Evolutionary conservation across 2,329 filamentous ascomycete species (phyloP).

Genomic region (Penicillium digitatum): DNA sequence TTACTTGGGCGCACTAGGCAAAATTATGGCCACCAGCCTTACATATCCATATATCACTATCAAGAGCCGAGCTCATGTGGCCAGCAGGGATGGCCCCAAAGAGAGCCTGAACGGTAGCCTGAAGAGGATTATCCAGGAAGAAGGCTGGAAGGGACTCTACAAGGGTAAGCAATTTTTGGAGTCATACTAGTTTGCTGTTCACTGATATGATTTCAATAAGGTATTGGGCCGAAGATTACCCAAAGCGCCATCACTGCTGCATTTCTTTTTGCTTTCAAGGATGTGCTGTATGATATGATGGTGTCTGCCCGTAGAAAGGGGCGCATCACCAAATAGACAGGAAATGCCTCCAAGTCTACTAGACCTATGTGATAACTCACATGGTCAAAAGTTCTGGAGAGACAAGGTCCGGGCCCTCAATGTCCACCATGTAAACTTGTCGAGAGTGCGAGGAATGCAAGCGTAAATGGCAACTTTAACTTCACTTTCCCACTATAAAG

Average conservation of each 20-base stretch:
- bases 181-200: not conserved
- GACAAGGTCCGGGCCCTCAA: not conserved
- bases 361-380: not conserved
- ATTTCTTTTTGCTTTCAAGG: slow-evolving; percentile 96
- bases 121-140: slow-evolving; percentile 74
- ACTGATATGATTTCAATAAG: slow-evolving; percentile 46
- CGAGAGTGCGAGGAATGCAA: not conserved
- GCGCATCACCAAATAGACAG: slow-evolving; percentile 30
- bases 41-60: slow-evolving; percentile 99
- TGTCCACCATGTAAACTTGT: not conserved
- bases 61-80: slow-evolving; percentile 96
- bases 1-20: slow-evolving; percentile 84
- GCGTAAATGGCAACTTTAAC: not conserved
- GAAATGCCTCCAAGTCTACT: not conserved
- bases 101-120: slow-evolving; percentile 77
- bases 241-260: slow-evolving; percentile 96
- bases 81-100: slow-evolving; percentile 68
- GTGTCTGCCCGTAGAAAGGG: slow-evolving; percentile 33
- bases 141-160: slow-evolving; percentile 89
- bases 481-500: not conserved
- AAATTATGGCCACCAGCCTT: slow-evolving; percentile 86
- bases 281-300: slow-evolving; percentile 73
- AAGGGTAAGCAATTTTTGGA: slow-evolving; percentile 64
- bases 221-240: slow-evolving; percentile 91
- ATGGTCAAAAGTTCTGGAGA: not conserved